Percentiles rank a stretch among this genome's conserved stretches.
phyloP scores from a whole-genome alignment of 208 protist genomes.

The Crithidia thermophila region DNA sequence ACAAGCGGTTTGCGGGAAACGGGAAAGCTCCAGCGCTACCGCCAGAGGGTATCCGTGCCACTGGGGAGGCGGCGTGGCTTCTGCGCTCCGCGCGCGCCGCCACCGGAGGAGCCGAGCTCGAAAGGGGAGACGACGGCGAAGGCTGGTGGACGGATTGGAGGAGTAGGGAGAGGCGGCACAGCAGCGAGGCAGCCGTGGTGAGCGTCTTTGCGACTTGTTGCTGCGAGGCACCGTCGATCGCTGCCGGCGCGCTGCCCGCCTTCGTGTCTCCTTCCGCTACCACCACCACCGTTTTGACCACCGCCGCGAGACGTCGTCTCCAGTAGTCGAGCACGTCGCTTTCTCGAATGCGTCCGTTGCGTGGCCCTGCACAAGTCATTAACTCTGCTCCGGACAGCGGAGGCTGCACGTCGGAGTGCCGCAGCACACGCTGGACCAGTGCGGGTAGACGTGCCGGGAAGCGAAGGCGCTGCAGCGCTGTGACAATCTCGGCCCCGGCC shows the following conservation, averaged over 20 bases:
- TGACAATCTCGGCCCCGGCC: constrained; percentile 8
- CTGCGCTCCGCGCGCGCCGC: not conserved
- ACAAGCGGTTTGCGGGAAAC: not conserved
- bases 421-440: constrained; percentile 11
- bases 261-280: no score
- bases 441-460: constrained; percentile 11
- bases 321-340: constrained; percentile 8
- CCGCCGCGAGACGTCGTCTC: constrained; percentile 9
- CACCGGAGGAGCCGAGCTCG: not conserved
- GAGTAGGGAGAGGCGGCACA: constrained; percentile 23
- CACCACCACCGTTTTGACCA: no score
- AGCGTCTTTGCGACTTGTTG: not conserved
- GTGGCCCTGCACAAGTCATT: no score
- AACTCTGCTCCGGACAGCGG: constrained; percentile 22
- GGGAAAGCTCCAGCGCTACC: no score
- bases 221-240: not conserved
- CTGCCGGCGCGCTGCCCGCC: no score
- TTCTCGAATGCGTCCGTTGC: not conserved
- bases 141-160: not conserved
- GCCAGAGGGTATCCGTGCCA: not conserved
- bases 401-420: constrained; percentile 12
- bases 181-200: constrained; percentile 7
- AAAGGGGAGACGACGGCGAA: not conserved
- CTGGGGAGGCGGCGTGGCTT: not conserved
- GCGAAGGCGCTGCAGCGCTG: constrained; percentile 12